Base-by-base conservation (phyloP, 208 protist genomes). In the Leishmania martiniquensis region DNA sequence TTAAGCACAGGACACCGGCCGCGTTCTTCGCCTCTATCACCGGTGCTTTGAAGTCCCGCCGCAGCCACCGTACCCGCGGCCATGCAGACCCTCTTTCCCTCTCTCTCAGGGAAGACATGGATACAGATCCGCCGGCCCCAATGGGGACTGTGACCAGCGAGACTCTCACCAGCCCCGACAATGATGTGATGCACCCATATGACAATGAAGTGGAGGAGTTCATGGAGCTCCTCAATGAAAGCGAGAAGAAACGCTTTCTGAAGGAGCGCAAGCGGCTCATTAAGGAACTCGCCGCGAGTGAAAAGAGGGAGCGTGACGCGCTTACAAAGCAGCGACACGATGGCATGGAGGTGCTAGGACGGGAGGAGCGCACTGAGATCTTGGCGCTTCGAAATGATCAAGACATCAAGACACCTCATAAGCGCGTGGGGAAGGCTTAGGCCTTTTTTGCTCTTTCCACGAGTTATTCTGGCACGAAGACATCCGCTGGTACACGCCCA, bases 261-360 rank as follows among this genome's bases (percentile, higher is more conserved):
- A 91, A 90, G 63, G 83, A 88, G 37, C 67, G 75, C 49, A 85
- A 85, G 77, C 47, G 62, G 4, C 71, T 85, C 0, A 72, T 85
- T 6, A 91, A 91, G 78, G 66, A 85, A 29, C 62, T 90, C 15
- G 37, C 51, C 12, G 32, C 57, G 32, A 63, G 76, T 0, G 89
- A 93, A 65, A 86, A 88, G 78, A 88, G 85, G 76, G 71, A 75
- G 42, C 80, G 83, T 1, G 82, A 77, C 57, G 42, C 70, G 7
- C 55, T 89, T 25, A 67, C 73, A 57, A 81, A 82, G 77, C 37
- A 81, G 37, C 75, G 78, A 2, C 81, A 82, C 68, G 76, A 86
- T 67, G 76, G 62, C 25, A 73, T 87, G 55, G 85, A 85, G 13
- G 84, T 85, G 66, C 45, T 87, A 12, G 65, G 65, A 32, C 69